These are phyloP conservation scores for Raphanus raphanistrum DNA, from an alignment of 345 rosid genomes.

Conservation along the genomic window DNA sequence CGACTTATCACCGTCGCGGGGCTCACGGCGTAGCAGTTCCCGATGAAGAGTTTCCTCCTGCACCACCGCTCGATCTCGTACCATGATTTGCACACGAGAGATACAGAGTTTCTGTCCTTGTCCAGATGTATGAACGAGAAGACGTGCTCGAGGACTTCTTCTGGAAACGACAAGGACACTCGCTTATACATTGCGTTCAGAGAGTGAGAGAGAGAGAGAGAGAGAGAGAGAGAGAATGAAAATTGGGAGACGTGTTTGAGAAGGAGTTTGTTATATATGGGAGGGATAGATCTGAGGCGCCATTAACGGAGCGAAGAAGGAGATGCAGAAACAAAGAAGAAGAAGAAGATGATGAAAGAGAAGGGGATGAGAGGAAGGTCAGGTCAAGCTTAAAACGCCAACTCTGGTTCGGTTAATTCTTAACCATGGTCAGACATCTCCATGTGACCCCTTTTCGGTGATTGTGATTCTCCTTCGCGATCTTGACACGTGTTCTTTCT, in stretches of 20 bases:
- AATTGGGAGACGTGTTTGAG: not conserved
- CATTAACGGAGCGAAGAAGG: constrained; percentile 36
- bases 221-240: not conserved
- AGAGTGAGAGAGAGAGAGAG: too few species aligned
- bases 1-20: constrained; percentile 62
- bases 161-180: constrained; percentile 69
- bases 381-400: constrained; percentile 31
- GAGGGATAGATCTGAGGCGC: constrained; percentile 51
- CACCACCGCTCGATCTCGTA: constrained; percentile 83
- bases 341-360: constrained; percentile 2
- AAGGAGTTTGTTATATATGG: not conserved
- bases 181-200: constrained; percentile 28
- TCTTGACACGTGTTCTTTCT: constrained; percentile 32
- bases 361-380: not conserved
- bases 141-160: constrained; percentile 87
- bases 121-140: constrained; percentile 64
- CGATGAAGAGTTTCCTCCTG: constrained; percentile 68
- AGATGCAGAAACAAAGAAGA: not conserved
- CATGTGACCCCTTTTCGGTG: constrained; percentile 45
- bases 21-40: constrained; percentile 87
- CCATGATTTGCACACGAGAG: constrained; percentile 93
- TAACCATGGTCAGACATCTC: constrained; percentile 53
- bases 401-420: constrained; percentile 36
- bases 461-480: constrained; percentile 29
- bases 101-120: constrained; percentile 79